Conservation (phyloP, 495 filamentous ascomycete genomes). For the Immersiella caudata region DNA sequence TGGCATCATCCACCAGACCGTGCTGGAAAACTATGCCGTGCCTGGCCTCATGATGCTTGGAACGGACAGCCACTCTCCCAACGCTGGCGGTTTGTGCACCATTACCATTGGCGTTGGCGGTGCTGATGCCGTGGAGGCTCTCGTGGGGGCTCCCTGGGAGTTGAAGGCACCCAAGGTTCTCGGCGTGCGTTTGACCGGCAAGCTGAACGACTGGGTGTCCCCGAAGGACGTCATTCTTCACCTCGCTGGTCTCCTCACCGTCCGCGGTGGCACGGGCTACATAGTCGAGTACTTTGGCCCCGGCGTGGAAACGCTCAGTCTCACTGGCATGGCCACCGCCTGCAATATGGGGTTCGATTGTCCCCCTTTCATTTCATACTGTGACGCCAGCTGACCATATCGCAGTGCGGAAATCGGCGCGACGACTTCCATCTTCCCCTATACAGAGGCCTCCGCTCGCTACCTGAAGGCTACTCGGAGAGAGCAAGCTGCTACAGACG, state of each 20-base stretch:
- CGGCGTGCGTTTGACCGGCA: conserved; percentile 82
- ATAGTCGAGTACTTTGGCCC: conserved; percentile 91
- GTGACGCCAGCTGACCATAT: neutral
- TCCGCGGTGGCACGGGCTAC: conserved; percentile 91
- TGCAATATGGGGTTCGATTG: conserved; percentile 68
- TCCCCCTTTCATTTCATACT: neutral
- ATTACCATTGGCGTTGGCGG: conserved; percentile 98
- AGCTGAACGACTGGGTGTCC: conserved; percentile 85
- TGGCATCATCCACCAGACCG: conserved; percentile 99
- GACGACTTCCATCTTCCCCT: conserved; percentile 88
- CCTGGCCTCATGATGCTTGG: conserved; percentile 99
- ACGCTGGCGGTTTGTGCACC: conserved; percentile 87
- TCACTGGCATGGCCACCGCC: conserved; percentile 89
- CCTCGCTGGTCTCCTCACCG: conserved; percentile 87
- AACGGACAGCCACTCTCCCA: conserved; percentile 97
- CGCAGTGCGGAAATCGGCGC: conserved; percentile 81
- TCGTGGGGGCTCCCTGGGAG: conserved; percentile 97
- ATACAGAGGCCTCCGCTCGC: conserved; percentile 49
- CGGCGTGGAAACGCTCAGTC: conserved; percentile 85
- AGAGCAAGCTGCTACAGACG: conserved; percentile 66
- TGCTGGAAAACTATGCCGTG: conserved; percentile 97
- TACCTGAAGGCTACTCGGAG: conserved; percentile 87
- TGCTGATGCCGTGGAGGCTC: conserved; percentile 94
- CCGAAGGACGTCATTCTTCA: conserved; percentile 94
- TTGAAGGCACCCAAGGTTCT: conserved; percentile 89